Percentiles rank a stretch among this genome's conserved stretches.
These are phyloP conservation scores for Globisporangium barbulae DNA, from an alignment of 352 stramenopile genomes.

Conservation along the genomic window DNA sequence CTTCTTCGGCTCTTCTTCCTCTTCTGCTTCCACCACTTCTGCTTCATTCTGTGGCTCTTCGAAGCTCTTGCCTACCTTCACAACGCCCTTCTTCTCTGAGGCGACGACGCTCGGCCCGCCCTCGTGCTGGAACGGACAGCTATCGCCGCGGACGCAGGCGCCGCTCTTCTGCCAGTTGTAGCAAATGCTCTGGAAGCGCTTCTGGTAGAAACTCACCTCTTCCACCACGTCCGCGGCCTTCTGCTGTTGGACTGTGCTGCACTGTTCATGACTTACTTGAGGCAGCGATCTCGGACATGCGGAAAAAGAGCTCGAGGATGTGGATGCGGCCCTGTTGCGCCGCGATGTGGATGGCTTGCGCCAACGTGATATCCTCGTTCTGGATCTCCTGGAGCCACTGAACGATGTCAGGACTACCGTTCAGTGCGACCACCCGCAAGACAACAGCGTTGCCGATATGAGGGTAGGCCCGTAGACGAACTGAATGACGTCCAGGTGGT, in stretches of 20 bases:
- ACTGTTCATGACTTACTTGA: too few relatives aligned
- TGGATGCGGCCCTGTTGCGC: too few relatives aligned
- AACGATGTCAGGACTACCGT: too few relatives aligned
- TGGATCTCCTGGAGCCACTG: too few relatives aligned
- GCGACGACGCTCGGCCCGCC: not conserved
- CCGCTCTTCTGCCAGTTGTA: slow-evolving; percentile 58
- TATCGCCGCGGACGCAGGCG: slow-evolving; percentile 36
- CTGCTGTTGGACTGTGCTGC: slow-evolving; percentile 1
- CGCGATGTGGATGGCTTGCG: too few relatives aligned
- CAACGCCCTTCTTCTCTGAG: slow-evolving; percentile 1
- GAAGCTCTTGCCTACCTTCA: not conserved
- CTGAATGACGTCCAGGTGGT: too few relatives aligned
- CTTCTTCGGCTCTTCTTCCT: slow-evolving; percentile 13
- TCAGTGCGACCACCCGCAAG: too few relatives aligned
- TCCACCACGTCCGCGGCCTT: slow-evolving; percentile 28
- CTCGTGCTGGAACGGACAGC: slow-evolving; percentile 53
- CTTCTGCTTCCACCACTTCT: slow-evolving; percentile 10
- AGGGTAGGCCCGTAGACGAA: too few relatives aligned
- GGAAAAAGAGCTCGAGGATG: too few relatives aligned
- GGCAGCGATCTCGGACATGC: too few relatives aligned
- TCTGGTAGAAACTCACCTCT: slow-evolving; percentile 59
- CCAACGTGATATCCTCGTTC: too few relatives aligned
- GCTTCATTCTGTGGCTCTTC: slow-evolving; percentile 1
- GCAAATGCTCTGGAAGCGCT: slow-evolving; percentile 60
- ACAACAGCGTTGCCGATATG: too few relatives aligned